Percentiles rank a stretch among this genome's conserved stretches.
These are phyloP conservation scores for Thelonectria olida DNA, from an alignment of 2,329 filamentous ascomycete species.

Conservation along the genomic window DNA sequence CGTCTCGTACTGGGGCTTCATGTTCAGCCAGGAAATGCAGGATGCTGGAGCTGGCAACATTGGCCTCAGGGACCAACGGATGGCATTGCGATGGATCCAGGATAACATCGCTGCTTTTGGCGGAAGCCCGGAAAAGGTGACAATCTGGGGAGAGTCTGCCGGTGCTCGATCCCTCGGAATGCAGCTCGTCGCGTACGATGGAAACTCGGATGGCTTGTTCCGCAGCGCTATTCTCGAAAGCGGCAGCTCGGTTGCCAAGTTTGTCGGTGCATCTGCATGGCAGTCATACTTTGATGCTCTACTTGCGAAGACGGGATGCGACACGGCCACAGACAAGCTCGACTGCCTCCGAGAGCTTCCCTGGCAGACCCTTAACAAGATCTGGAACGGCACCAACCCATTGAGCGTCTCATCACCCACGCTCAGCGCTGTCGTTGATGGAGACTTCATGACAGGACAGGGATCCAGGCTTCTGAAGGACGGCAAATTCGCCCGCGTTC, in stretches of 20 bases:
- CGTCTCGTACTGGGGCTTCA: conserved; percentile 61
- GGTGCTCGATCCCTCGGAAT: conserved; percentile 59
- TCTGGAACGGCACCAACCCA: conserved; percentile 39
- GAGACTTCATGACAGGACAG: conserved; percentile 51
- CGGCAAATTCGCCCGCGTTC: conserved; percentile 70
- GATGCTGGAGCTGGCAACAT: conserved; percentile 58
- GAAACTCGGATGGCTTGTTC: conserved; percentile 63
- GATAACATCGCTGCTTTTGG: conserved; percentile 61
- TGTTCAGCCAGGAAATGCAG: conserved; percentile 54
- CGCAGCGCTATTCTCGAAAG: conserved; percentile 60
- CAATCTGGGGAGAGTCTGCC: conserved; percentile 63
- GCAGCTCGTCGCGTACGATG: conserved; percentile 62
- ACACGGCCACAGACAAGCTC: conserved; percentile 34
- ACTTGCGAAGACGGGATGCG: conserved; percentile 37
- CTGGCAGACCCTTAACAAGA: conserved; percentile 41
- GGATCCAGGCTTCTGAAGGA: conserved; percentile 61
- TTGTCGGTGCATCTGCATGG: conserved; percentile 32
- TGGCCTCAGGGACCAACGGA: conserved; percentile 59
- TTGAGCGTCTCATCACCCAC: conserved; percentile 26
- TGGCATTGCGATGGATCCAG: conserved; percentile 60
- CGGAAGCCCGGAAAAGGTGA: conserved; percentile 56
- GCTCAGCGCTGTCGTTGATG: conserved; percentile 43
- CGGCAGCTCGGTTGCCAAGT: conserved; percentile 48
- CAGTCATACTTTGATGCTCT: conserved; percentile 44
- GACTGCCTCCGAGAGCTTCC: conserved; percentile 45